A percentile compares a stretch with the other conserved stretches of the same genome.
Evolutionary conservation across 352 stramenopile species (phyloP).

Genomic region (Phytophthora pluvialis): DNA sequence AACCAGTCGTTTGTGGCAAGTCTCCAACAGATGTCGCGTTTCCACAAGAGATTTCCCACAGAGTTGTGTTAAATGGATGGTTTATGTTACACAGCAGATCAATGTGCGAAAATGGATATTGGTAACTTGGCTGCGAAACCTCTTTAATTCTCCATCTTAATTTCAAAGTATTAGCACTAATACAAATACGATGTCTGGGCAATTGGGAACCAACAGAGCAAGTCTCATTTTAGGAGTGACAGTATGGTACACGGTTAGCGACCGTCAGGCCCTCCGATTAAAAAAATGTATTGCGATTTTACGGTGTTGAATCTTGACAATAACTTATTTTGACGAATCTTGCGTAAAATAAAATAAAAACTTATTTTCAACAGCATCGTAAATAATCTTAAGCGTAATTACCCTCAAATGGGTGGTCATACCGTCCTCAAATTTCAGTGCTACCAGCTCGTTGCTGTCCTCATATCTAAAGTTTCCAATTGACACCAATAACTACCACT

Average conservation of each 20-base stretch:
- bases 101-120: background rate
- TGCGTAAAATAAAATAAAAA: background rate
- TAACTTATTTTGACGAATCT: no score
- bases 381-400: background rate
- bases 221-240: no score
- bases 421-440: background rate
- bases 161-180: no score
- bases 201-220: no score
- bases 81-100: background rate
- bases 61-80: background rate
- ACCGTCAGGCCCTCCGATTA: no score
- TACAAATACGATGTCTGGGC: no score
- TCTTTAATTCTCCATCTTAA: no score
- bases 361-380: background rate
- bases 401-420: background rate
- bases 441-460: background rate
- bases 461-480: background rate
- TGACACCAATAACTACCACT: background rate
- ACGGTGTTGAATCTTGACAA: no score
- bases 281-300: no score
- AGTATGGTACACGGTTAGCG: no score
- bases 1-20: background rate
- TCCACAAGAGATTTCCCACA: constrained; percentile 3
- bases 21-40: background rate
- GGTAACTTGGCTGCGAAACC: background rate